Percentiles rank a stretch among this genome's conserved stretches.
phyloP scores from a whole-genome alignment of 2,329 filamentous ascomycete genomes.

The Xylaria sp. region DNA sequence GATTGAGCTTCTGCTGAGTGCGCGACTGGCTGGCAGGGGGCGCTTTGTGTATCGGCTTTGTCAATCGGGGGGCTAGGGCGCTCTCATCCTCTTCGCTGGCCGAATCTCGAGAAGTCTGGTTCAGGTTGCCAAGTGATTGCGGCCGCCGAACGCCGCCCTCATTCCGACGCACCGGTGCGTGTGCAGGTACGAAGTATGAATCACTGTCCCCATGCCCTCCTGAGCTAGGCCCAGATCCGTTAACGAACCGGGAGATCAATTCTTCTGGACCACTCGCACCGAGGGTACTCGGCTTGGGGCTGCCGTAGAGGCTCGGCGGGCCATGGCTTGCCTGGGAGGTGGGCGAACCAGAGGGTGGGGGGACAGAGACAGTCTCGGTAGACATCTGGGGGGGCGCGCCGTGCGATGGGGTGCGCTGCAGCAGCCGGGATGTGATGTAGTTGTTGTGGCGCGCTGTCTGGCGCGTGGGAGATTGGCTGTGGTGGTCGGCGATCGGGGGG shows the following conservation, averaged over 20 bases:
- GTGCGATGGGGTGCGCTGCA: slow-evolving; percentile 71
- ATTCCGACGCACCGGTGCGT: slow-evolving; percentile 48
- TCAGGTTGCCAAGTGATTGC: slow-evolving; percentile 55
- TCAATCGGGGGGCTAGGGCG: slow-evolving; percentile 59
- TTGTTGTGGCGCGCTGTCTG: slow-evolving; percentile 66
- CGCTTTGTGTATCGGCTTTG: slow-evolving; percentile 52
- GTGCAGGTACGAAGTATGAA: slow-evolving; percentile 60
- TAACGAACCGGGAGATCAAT: slow-evolving; percentile 70
- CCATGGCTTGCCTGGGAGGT: slow-evolving; percentile 53
- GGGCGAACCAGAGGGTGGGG: slow-evolving; percentile 49
- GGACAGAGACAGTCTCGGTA: slow-evolving; percentile 64
- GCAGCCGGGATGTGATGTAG: slow-evolving; percentile 73
- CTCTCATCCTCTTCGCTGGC: slow-evolving; percentile 54
- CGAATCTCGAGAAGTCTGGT: slow-evolving; percentile 45
- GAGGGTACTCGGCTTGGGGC: slow-evolving; percentile 46
- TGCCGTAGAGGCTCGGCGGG: slow-evolving; percentile 53
- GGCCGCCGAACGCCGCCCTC: slow-evolving; percentile 53
- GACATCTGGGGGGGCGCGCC: slow-evolving; percentile 73
- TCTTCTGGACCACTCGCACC: slow-evolving; percentile 57
- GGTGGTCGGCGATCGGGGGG: slow-evolving; percentile 21
- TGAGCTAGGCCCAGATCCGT: slow-evolving; percentile 60
- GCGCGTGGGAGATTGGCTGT: slow-evolving; percentile 50
- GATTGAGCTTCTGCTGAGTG: slow-evolving; percentile 79
- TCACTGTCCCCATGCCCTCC: slow-evolving; percentile 60
- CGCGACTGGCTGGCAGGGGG: slow-evolving; percentile 68